Base-by-base conservation (phyloP, 495 filamentous ascomycete species). In the Achaetomiella virescens region DNA sequence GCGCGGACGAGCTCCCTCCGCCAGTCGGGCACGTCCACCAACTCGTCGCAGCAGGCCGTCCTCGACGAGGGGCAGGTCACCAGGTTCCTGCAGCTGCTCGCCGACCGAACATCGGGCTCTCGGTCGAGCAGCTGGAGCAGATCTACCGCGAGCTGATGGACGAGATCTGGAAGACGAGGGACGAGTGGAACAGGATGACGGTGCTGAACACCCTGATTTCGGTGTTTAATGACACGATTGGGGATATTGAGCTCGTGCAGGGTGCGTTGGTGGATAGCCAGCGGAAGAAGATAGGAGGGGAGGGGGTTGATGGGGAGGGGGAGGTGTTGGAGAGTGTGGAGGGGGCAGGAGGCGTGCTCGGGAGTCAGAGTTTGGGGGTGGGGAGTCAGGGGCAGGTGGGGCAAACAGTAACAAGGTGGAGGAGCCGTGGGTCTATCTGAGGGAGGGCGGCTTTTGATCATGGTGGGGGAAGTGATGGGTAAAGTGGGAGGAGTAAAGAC, bases 121-220 rank as follows among this genome's bases (percentile, higher is more conserved):
- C 83, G 2, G 84, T 98, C 37, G 93, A 97, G 71, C 95, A 98
- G 67, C 77, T 98, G 27, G 92, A 97, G 73, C 91, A 96, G 68
- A 82, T 95, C 66, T 89, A 90, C 66, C 84, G 91, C n/a, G 83
- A 82, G 53, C 71, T 96, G 63, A 97, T 97, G 92, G 85, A 91
- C 56, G 81, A 82, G 40, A 75, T 97, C 14, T 98, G 93, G 93
- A 80, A 76, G 54, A 78, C 75, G 53, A 80, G 89, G 38, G 78
- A 81, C 50, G 84, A 95, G 61, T 91, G 85, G 80, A 89, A 97
- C 70, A 81, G 93, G 17, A 85, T 80, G 62, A 72, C 71, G 49
- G 89, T 97, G 11, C 76, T 86, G 21, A 66, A 66, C 25, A 70
- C 73, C 29, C 76, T 95, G 29, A 72, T 72, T 12, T 73, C 79